Percentiles rank a stretch among this genome's conserved stretches.
Conservation (phyloP, 2,329 filamentous ascomycete species). For the Clarireedia homoeocarpa region DNA sequence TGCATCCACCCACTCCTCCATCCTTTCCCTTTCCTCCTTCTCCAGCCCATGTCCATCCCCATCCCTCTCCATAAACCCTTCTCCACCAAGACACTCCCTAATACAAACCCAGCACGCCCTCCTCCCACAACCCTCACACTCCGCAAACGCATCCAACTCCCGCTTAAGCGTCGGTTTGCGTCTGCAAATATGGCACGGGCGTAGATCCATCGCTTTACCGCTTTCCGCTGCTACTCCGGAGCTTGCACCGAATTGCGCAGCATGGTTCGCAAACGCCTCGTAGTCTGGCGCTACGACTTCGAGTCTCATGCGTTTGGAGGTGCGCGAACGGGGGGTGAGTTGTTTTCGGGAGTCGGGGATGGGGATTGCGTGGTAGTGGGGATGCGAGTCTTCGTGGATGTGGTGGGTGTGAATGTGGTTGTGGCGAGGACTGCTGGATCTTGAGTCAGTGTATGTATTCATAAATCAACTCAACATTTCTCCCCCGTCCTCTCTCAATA, state of each 20-base stretch:
- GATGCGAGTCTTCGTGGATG: neutral
- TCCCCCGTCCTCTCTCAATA: neutral
- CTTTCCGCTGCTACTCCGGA: neutral
- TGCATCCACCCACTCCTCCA: neutral
- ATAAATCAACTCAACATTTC: neutral
- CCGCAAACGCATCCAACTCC: constrained; percentile 58
- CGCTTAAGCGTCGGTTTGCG: constrained; percentile 56
- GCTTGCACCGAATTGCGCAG: neutral
- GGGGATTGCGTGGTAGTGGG: neutral
- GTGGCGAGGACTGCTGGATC: neutral
- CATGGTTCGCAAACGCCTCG: neutral
- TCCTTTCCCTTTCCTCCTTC: neutral
- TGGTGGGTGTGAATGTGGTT: neutral
- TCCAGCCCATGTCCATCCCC: constrained; percentile 1
- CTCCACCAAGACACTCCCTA: constrained; percentile 42
- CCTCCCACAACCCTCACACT: constrained; percentile 53
- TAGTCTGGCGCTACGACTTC: neutral
- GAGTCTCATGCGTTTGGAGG: neutral
- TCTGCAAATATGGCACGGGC: constrained; percentile 60
- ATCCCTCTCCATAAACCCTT: neutral
- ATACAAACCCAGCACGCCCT: constrained; percentile 65
- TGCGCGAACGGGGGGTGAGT: neutral
- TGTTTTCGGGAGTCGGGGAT: neutral
- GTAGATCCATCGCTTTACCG: constrained; percentile 28
- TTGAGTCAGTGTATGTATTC: neutral